Conservation (phyloP, 176 grass and related monocot genomes). For the Oryza australiensis region DNA sequence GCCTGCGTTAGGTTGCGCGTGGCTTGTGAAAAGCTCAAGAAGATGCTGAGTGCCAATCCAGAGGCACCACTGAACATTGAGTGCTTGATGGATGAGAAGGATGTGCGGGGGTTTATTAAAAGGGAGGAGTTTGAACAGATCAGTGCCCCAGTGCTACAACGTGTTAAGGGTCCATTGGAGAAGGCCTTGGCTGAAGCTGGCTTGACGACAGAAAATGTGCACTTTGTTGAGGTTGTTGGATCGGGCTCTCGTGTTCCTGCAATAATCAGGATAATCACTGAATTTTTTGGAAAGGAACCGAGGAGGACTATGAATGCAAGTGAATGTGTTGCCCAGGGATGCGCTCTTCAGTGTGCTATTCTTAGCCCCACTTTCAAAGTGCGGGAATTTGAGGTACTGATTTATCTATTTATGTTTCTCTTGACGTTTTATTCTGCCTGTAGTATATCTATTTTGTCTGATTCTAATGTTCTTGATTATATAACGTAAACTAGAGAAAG, state of each 20-base stretch:
- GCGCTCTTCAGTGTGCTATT: constrained; percentile 86
- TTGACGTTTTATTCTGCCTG: not conserved
- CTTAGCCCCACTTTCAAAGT: constrained; percentile 98
- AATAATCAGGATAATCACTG: constrained; percentile 69
- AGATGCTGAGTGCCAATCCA: constrained; percentile 62
- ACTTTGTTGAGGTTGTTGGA: constrained; percentile 71
- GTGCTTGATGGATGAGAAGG: constrained; percentile 70
- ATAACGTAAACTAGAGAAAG: not conserved
- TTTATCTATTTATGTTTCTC: not conserved
- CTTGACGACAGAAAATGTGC: constrained; percentile 30
- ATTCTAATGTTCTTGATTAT: not conserved
- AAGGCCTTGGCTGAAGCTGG: constrained; percentile 60
- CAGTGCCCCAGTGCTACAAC: constrained; percentile 47
- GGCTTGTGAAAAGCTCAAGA: constrained; percentile 77
- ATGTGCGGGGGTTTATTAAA: constrained; percentile 70
- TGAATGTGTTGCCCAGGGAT: constrained; percentile 84
- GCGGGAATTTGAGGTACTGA: constrained; percentile 80
- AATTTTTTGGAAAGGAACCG: constrained; percentile 78
- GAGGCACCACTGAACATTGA: constrained; percentile 68
- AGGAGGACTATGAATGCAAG: constrained; percentile 95
- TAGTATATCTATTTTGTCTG: not conserved
- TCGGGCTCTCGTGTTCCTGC: constrained; percentile 75
- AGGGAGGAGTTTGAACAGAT: constrained; percentile 78
- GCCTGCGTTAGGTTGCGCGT: constrained; percentile 54
- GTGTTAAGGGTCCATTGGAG: constrained; percentile 61